A percentile compares a stretch with the other conserved stretches of the same genome.
Evolutionary conservation across 1,284 basidiomycete species (phyloP).

Genomic region (Sutorius eximius): DNA sequence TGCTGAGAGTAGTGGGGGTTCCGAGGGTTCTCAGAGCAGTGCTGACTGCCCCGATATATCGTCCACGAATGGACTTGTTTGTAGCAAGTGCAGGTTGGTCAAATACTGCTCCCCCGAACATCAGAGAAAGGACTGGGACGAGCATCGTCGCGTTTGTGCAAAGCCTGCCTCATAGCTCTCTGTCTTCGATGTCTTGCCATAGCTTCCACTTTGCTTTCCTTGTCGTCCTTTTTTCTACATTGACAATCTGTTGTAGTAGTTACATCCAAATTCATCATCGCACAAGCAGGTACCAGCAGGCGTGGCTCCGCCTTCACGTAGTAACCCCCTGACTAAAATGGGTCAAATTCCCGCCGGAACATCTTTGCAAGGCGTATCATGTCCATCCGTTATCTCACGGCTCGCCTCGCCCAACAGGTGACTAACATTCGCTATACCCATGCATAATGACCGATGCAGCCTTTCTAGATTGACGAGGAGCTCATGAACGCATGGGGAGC

Average conservation of each 20-base stretch:
- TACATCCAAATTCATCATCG: neutral
- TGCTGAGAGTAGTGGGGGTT: constrained; percentile 46
- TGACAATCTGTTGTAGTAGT: constrained; percentile 7
- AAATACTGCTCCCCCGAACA: constrained; percentile 71
- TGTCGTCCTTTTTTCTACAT: neutral
- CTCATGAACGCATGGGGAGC: constrained; percentile 84
- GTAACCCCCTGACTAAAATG: neutral
- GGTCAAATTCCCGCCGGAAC: neutral
- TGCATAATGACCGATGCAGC: neutral
- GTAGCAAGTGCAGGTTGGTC: constrained; percentile 72
- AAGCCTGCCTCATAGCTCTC: constrained; percentile 34
- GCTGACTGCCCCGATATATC: constrained; percentile 33
- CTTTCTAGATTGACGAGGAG: constrained; percentile 81
- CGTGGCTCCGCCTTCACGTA: too few relatives aligned
- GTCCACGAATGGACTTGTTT: constrained; percentile 48
- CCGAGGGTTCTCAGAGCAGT: constrained; percentile 51
- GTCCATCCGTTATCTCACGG: constrained; percentile 74
- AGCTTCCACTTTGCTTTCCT: neutral
- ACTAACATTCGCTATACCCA: constrained; percentile 1
- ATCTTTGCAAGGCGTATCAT: constrained; percentile 39
- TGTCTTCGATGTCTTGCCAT: neutral
- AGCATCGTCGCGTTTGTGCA: constrained; percentile 65
- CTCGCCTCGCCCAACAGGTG: constrained; percentile 81
- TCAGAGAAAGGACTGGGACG: constrained; percentile 71
- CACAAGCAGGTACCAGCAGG: too few relatives aligned